Evolutionary conservation across 495 filamentous ascomycete species (phyloP).

Genomic region (Trichoderma erinaceum): DNA sequence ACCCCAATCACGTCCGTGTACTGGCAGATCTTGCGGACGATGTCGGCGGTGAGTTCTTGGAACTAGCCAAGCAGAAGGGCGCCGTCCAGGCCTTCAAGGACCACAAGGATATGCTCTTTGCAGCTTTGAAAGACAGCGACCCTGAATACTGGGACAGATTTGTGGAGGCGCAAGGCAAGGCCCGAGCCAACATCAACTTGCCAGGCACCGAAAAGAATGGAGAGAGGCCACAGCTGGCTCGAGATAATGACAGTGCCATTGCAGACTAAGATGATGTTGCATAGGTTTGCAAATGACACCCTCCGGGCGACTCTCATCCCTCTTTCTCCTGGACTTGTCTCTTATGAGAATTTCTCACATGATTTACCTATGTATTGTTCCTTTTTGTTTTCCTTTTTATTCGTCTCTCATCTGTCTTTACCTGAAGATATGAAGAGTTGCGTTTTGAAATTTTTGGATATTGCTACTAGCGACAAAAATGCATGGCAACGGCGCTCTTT

Average conservation of each 20-base stretch:
- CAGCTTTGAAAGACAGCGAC: constrained; percentile 49
- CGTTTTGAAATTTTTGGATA: not conserved
- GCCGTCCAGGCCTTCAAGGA: constrained; percentile 55
- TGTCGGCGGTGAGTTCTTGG: constrained; percentile 47
- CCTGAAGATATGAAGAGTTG: not conserved
- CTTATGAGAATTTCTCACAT: too few relatives aligned
- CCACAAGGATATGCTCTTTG: constrained; percentile 43
- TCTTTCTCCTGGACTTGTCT: not conserved
- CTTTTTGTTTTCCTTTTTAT: not conserved
- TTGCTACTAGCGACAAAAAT: not conserved
- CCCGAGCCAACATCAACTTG: constrained; percentile 50
- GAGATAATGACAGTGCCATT: constrained; percentile 28
- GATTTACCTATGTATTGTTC: too few relatives aligned
- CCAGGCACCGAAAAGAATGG: constrained; percentile 21
- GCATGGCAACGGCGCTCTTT: constrained; percentile 9
- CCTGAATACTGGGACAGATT: constrained; percentile 57
- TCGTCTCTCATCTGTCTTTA: not conserved
- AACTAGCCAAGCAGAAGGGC: constrained; percentile 49
- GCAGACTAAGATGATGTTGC: constrained; percentile 21
- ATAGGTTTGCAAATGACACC: not conserved
- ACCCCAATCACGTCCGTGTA: constrained; percentile 48
- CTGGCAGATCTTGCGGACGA: constrained; percentile 59
- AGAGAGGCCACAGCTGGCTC: constrained; percentile 12
- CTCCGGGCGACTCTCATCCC: not conserved
- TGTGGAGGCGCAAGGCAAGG: constrained; percentile 61